Conservation (phyloP, 352 stramenopile species). For the Phytophthora brassicae region DNA sequence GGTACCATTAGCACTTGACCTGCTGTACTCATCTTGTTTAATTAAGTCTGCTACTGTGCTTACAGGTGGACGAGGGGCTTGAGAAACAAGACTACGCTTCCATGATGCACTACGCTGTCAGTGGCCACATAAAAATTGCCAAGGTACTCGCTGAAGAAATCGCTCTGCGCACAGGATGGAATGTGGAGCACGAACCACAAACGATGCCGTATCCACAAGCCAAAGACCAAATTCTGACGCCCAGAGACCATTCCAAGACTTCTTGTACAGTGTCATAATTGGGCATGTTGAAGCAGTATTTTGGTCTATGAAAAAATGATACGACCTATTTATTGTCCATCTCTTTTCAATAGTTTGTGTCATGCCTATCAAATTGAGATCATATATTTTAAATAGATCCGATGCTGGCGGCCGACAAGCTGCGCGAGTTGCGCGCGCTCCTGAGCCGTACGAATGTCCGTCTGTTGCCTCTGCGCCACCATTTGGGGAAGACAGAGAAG, state of each 20-base stretch:
- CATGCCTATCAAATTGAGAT: slow-evolving; percentile 13
- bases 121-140: slow-evolving; percentile 83
- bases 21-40: not conserved
- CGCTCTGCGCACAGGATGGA: slow-evolving; percentile 66
- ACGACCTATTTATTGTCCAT: slow-evolving; percentile 41
- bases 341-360: not conserved
- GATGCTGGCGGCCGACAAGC: slow-evolving; percentile 55
- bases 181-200: slow-evolving; percentile 41
- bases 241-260: slow-evolving; percentile 53
- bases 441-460: slow-evolving; percentile 65
- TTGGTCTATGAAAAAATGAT: slow-evolving; percentile 14
- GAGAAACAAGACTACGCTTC: slow-evolving; percentile 72
- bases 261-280: slow-evolving; percentile 40
- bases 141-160: slow-evolving; percentile 73
- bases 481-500: slow-evolving; percentile 46
- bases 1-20: slow-evolving; percentile 26
- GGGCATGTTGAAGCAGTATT: slow-evolving; percentile 23
- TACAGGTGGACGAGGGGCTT: slow-evolving; percentile 67
- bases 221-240: slow-evolving; percentile 77
- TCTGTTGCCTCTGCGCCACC: slow-evolving; percentile 62
- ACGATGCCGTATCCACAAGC: slow-evolving; percentile 82
- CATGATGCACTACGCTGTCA: slow-evolving; percentile 84
- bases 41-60: not conserved
- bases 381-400: slow-evolving; percentile 5
- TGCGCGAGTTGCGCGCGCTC: slow-evolving; percentile 64